phyloP scores from a whole-genome alignment of 2,329 filamentous ascomycete genomes.

The Fusarium brachygibbosum region DNA sequence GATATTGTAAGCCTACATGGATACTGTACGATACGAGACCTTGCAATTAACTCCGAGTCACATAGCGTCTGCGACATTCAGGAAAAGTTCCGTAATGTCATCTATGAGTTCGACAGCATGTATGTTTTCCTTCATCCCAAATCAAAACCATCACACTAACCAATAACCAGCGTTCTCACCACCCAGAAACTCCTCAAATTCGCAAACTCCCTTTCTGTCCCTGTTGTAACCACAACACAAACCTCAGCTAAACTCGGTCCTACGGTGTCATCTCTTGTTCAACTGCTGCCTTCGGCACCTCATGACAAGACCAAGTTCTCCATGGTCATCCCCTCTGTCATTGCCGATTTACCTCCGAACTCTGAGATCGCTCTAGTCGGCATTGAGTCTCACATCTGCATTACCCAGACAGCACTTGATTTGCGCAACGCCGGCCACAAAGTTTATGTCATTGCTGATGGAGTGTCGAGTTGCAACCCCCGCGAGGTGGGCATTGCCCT shows the following conservation, averaged over 20 bases:
- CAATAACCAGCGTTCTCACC: conserved; percentile 69
- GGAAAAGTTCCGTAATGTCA: conserved; percentile 88
- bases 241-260: conserved; percentile 81
- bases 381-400: conserved; percentile 94
- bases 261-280: conserved; percentile 79
- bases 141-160: conserved; percentile 5
- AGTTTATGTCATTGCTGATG: conserved; percentile 91
- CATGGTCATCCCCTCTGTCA: conserved; percentile 82
- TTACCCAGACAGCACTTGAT: conserved; percentile 92
- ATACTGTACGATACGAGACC: conserved; percentile 59
- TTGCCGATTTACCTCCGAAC: conserved; percentile 52
- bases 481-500: conserved; percentile 86
- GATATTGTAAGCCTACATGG: conserved; percentile 56
- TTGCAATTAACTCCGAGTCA: not conserved
- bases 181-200: conserved; percentile 77
- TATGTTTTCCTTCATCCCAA: conserved; percentile 55
- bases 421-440: conserved; percentile 79
- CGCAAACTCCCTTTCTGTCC: conserved; percentile 75
- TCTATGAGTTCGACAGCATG: conserved; percentile 88
- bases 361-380: conserved; percentile 83
- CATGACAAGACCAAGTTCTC: conserved; percentile 91
- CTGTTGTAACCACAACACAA: conserved; percentile 89
- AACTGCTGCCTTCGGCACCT: conserved; percentile 67
- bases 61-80: conserved; percentile 91
- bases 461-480: conserved; percentile 86